Base-by-base conservation (phyloP, 768 basidiomycete species). In the Boletus tomentosulus region DNA sequence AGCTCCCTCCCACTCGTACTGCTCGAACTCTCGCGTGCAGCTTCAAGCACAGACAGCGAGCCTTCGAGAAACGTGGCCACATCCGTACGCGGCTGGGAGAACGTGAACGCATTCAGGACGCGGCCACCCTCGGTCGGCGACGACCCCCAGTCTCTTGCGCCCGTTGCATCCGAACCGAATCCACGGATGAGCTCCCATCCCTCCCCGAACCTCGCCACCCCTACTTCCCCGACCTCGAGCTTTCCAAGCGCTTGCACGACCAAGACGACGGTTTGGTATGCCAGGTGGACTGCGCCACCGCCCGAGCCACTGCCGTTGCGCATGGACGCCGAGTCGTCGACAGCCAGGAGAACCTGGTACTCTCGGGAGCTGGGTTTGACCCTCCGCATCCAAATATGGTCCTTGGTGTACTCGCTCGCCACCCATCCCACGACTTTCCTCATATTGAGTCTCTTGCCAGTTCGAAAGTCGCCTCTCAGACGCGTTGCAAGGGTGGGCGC, bases 281-380 rank as follows among this genome's bases (percentile, higher is more conserved):
- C 94, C 39, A 99, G 81, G 67, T 98, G 92, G 27, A 97, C 82
- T 10, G 67, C 60, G 1, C 65, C 60, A 3, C 57, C 57, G 24
- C 41, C 46, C 22, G 51, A 56, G 33, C 33, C 33, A 3, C 44
- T 38, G 6, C 62, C 57, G 48, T 67, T 66, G 52, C 70, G 66
- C 97, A 99, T 98, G 34, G 94, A 97, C 33, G 89, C 85, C 4
- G 94, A 98, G 74, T 98, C 97, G 66, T 98, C 97, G 46, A 99
- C 81, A 10, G 93, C 89, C 53, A 99, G 80, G 38, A 98, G 81
- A 2, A 99, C 84, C 65, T 99, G 96, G 70, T 98, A 98, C 66
- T 97, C 95, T 46, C 97, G 82, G 63, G 90, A 85, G 66, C 91
- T 93, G 6, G 97, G 96, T 47, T 89, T 85, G 4, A 95, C 97